Base-by-base conservation (phyloP, 1,284 basidiomycete species). In the Hortiboletus rubellus region DNA sequence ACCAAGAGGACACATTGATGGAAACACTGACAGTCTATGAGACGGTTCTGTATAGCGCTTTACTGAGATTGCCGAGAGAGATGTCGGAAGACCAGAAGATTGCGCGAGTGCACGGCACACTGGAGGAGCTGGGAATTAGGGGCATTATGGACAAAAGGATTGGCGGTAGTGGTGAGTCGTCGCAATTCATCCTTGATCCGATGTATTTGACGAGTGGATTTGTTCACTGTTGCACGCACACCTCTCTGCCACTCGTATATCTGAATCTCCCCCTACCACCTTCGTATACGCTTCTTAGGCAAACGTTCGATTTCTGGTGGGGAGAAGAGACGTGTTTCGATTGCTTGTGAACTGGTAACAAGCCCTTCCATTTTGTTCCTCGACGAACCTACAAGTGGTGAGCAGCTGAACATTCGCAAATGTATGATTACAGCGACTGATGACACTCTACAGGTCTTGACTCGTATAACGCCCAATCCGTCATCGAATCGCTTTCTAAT, bases 1-100 rank as follows among this genome's bases (percentile, higher is more conserved):
- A 99, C 72, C 96, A 99, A 74, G 96, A 98, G 73, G 96, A 99
- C 72, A 96, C 95, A 8, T 78, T 99, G 53, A 95, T 99, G 88
- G 85, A 89, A 66, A 98, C 96, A 2, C 76, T 99, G 71, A 98
- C 96, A 2, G 96, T 98, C 12, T 98, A 98, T 72, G 96, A 99
- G 79, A 98, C 96, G 0, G 90, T 99, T 15, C 74, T 98, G 53
- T 97, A 96, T 70, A 96, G 93, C 47, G 96, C 96, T 11, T 72
- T 98, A 50, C 74, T 99, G 63, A 77, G 96, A 58, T 74, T 98
- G 43, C 96, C 96, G 4, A 79, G 94, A 59, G 95, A 97, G 65
- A 98, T 98, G 96, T 92, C 91, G 62, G 78, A 90, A 54, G 90
- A 91, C 71, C 95, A 94, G 31, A 99, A 99, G 81, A 91, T 92